Conservation (phyloP, 441 rosid genomes). For the Viola pubescens region DNA sequence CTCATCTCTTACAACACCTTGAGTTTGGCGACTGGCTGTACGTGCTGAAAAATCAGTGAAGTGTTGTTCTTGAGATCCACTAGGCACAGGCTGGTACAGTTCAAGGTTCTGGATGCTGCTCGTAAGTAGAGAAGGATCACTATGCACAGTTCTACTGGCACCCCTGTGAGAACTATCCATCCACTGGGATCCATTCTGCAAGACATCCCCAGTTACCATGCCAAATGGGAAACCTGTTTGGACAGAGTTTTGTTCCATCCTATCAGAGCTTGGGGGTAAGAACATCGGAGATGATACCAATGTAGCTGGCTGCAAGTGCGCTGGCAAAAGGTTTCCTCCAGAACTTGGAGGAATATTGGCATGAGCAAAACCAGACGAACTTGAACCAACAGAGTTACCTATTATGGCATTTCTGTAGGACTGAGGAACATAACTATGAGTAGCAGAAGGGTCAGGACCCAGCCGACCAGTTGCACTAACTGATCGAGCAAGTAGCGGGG, state of each 20-base stretch:
- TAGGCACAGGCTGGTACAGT: conserved; percentile 20
- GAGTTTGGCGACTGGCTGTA: conserved; percentile 43
- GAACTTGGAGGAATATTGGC: conserved; percentile 35
- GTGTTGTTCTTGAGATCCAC: conserved; percentile 27
- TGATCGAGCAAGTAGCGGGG: conserved; percentile 63
- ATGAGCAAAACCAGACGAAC: conserved; percentile 44
- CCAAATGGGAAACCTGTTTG: conserved; percentile 52
- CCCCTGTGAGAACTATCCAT: conserved; percentile 46
- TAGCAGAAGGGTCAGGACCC: conserved; percentile 51
- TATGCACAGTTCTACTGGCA: conserved; percentile 24
- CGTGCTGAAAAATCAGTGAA: conserved; percentile 32
- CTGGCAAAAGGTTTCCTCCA: conserved; percentile 39
- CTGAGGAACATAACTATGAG: conserved; percentile 53
- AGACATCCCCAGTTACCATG: conserved; percentile 31
- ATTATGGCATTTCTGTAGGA: conserved; percentile 78
- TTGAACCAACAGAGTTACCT: conserved; percentile 54
- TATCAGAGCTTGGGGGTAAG: conserved; percentile 37
- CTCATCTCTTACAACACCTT: conserved; percentile 55
- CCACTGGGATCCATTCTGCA: conserved; percentile 53
- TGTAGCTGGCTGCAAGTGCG: conserved; percentile 38
- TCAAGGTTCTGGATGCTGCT: conserved; percentile 28
- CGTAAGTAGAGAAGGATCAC: conserved; percentile 26
- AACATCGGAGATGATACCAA: conserved; percentile 39
- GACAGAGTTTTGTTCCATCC: conserved; percentile 32
- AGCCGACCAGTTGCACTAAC: conserved; percentile 81